Evolutionary conservation across 2,329 filamentous ascomycete species (phyloP), one percentile per base, ranked within the genome.

Genomic region (Myriosclerotinia scirpicola): DNA sequence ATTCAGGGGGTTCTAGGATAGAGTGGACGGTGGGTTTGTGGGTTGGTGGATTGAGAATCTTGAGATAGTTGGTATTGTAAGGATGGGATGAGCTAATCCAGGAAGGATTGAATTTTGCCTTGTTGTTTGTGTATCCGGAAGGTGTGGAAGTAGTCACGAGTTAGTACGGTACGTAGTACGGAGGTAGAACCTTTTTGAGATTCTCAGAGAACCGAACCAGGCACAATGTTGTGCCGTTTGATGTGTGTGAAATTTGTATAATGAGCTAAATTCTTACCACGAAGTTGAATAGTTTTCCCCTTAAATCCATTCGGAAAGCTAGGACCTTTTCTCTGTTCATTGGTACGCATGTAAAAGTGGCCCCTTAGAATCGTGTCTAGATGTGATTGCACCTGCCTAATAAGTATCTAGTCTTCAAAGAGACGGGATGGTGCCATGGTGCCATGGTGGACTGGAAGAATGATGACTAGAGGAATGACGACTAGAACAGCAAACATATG

Each of bases 131-230:
- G 48, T 30, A 40, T 30, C 53, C 56, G 64, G 56, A 65, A 69
- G 65, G 69, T 64, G 65, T 60, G 50, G 53, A 58, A 59, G 62
- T 54, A 69, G 54, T 52, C 38, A 63, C 64, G 53, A 58, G 30
- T 40, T 40, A 8, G 12, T 9, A 40, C 17, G 22, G 36, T 26
- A 40, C 62, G 62, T 42, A 64, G 36, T 26, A 40, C 62, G 62
- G 53, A 64, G 40, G 20, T 55, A 46, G 22, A 42, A 17, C 38
- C 61, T 34, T 42, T 62, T 64, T 46, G 38, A 46, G 61, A 54
- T 44, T 20, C 46, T 54, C 30, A 6, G 30, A 34, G 30, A 34
- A 34, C 6, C 17, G 30, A 34, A 34, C 6, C 17, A 38, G 40
- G 38, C 26, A 36, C 38, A 26, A 54, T 26, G 9, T 44, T 54